Evolutionary conservation across 129 eudicot genomes (phyloP).

Genomic region (Oenanthe sinensis): DNA sequence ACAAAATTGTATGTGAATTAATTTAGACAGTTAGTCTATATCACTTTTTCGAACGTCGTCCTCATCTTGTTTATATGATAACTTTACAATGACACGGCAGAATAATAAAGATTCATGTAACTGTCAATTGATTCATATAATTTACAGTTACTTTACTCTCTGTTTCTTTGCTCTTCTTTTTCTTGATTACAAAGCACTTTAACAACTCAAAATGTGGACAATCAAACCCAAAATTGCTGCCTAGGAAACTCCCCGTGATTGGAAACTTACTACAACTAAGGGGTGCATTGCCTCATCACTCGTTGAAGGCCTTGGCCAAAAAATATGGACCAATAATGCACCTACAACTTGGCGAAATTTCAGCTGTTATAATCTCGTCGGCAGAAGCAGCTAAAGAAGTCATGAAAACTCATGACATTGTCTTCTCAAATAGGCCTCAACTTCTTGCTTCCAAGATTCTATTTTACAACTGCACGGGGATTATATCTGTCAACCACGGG

Average conservation of each 20-base stretch:
- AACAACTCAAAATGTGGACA: not conserved
- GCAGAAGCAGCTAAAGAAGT: slow-evolving; percentile 9
- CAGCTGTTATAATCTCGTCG: not conserved
- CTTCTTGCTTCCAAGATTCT: slow-evolving; percentile 6
- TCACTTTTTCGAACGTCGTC: too few species aligned
- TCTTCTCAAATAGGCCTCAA: slow-evolving; percentile 1
- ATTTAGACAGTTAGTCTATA: too few species aligned
- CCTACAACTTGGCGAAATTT: slow-evolving; percentile 4
- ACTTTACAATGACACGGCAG: not conserved
- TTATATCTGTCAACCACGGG: not conserved
- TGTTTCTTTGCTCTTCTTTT: not conserved
- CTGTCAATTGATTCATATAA: not conserved
- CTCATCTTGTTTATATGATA: too few species aligned
- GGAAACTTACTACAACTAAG: slow-evolving; percentile 7
- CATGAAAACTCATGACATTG: slow-evolving; percentile 5
- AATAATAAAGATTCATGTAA: not conserved
- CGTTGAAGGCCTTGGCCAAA: slow-evolving; percentile 3
- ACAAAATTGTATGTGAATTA: too few species aligned
- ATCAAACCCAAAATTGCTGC: not conserved
- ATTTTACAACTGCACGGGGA: slow-evolving; percentile 3
- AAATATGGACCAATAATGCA: slow-evolving; percentile 6
- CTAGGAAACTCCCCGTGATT: slow-evolving; percentile 1
- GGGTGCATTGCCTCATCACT: slow-evolving; percentile 13
- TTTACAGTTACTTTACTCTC: not conserved
- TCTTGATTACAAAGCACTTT: not conserved